phyloP scores from a whole-genome alignment of 495 filamentous ascomycete species.

The Podospora fimiseda region DNA sequence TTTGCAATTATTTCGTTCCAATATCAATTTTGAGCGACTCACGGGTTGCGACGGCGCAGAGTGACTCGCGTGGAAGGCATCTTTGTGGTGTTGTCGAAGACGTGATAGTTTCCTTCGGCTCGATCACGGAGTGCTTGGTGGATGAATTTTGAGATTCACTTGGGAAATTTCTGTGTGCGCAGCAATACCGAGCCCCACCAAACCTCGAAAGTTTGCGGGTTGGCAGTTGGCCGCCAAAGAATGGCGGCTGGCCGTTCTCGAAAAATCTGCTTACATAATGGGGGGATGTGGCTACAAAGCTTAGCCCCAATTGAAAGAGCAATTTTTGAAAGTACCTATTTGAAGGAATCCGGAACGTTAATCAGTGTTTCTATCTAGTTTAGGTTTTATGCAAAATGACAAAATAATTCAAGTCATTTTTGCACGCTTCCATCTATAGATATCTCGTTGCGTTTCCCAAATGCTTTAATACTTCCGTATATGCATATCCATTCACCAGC shows the following conservation, averaged over 20 bases:
- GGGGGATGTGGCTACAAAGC: constrained; percentile 2
- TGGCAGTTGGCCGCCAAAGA: constrained; percentile 1
- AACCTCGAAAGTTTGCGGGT: constrained; percentile 8
- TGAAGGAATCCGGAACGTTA: too few relatives aligned
- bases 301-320: too few relatives aligned
- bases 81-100: constrained; percentile 55
- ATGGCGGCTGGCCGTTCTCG: neutral
- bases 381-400: too few relatives aligned
- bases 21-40: constrained; percentile 42
- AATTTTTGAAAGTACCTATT: too few relatives aligned
- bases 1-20: constrained; percentile 5
- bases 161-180: constrained; percentile 38
- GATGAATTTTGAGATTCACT: constrained; percentile 37
- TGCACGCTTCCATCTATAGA: too few relatives aligned
- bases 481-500: too few relatives aligned
- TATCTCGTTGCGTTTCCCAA: too few relatives aligned
- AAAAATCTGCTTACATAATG: constrained; percentile 1
- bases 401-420: too few relatives aligned
- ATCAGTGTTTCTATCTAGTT: too few relatives aligned
- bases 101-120: constrained; percentile 39
- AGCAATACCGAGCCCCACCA: constrained; percentile 27
- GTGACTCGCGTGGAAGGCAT: constrained; percentile 52
- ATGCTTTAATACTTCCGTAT: too few relatives aligned
- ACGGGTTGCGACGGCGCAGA: constrained; percentile 87
- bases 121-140: constrained; percentile 41